Evolutionary conservation across 306 rosid genomes (phyloP), one percentile per base, ranked within the genome.

Genomic region (Crotalaria pallida): DNA sequence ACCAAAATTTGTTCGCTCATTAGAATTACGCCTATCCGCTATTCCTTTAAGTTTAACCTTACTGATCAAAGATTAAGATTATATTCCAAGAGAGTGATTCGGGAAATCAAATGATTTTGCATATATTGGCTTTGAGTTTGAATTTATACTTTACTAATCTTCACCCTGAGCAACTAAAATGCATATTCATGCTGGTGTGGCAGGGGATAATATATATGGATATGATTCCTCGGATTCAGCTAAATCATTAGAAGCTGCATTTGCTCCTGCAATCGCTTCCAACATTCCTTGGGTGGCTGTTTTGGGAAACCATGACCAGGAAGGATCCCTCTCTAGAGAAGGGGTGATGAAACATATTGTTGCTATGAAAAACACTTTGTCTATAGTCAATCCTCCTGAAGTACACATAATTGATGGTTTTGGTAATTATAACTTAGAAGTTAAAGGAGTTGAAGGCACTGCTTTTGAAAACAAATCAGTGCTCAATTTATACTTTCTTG

Each of bases 261-360:
- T 85, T 84, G 87, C 87, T 22, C 89, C 91, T 1, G 97, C 97
- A 56, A 87, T 91, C 51, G 69, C 76, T 1, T 91, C 91, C 1
- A 84, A 84, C 67, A 85, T 87, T 58, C 89, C 91, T 10, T 88
- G 97, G 97, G 87, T 88, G 6, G 96, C 93, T 50, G 74, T 91
- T 66, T 59, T 88, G 86, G 97, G 97, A 43, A 91, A 91, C 86
- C 97, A 91, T 81, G 97, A 91, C 73, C 97, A 91, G 72, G 86
- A 91, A 80, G 86, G 88, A 3, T 72, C 92, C 18, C 97, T 91
- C 34, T 87, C 97, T 3, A 82, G 97, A 84, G 89, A 82, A 82
- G 91, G 91, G 38, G 96, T 91, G 23, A 91, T 91, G 96, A 85
- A 79, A 58, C 81, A 91, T 75, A 79, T 91, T 40, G 86, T 67